phyloP scores from a whole-genome alignment of 495 filamentous ascomycete species.

The Penicillium pancosmium region DNA sequence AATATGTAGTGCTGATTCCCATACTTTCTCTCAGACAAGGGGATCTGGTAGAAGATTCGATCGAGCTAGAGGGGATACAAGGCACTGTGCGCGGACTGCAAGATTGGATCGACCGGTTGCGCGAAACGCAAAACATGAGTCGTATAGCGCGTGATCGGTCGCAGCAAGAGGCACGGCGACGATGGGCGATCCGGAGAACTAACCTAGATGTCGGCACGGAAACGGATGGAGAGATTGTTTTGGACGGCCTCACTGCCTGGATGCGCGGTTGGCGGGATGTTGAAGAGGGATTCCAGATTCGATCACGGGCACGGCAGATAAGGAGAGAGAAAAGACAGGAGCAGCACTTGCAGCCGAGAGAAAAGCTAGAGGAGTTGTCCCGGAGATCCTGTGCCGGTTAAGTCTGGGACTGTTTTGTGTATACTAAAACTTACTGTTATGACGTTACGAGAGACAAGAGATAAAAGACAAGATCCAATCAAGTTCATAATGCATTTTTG shows the following conservation, averaged over 20 bases:
- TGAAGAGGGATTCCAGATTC: constrained; percentile 38
- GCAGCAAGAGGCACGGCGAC: constrained; percentile 15
- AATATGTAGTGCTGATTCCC: not conserved
- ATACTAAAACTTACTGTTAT: not conserved
- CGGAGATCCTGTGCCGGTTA: not conserved
- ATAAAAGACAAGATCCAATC: not conserved
- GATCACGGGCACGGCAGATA: constrained; percentile 27
- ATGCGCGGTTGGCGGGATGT: constrained; percentile 47
- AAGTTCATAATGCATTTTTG: constrained; percentile 17
- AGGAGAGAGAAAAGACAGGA: constrained; percentile 29
- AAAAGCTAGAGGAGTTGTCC: not conserved
- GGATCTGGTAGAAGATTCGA: constrained; percentile 36
- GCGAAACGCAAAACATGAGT: constrained; percentile 23
- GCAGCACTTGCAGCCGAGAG: constrained; percentile 4
- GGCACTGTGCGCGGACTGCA: constrained; percentile 42
- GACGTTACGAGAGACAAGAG: constrained; percentile 2
- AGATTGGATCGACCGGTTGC: constrained; percentile 34
- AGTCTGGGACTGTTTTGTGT: not conserved
- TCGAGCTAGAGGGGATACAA: constrained; percentile 41
- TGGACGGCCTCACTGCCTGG: constrained; percentile 44
- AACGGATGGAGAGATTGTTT: constrained; percentile 29
- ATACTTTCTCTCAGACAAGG: constrained; percentile 24
- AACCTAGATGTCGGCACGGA: constrained; percentile 3
- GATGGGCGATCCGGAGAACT: constrained; percentile 23
- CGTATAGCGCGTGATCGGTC: constrained; percentile 3